phyloP scores from a whole-genome alignment of 352 stramenopile genomes.

The Phytophthora cryptogea region DNA sequence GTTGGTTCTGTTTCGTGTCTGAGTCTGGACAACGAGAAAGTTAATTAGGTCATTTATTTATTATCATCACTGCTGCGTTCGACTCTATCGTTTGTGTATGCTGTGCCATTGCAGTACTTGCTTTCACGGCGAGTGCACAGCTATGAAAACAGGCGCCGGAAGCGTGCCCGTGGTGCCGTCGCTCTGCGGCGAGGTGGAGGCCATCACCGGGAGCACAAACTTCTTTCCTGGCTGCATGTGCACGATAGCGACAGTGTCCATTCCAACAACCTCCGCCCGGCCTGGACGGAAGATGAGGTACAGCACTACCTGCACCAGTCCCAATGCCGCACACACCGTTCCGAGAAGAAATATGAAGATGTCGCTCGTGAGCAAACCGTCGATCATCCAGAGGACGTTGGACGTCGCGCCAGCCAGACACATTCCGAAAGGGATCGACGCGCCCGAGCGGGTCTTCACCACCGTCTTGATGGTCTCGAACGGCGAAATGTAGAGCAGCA shows the following conservation, averaged over 20 bases:
- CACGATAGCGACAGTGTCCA: conserved; percentile 1
- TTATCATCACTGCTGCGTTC: conserved; percentile 4
- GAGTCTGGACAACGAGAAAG: too few relatives aligned
- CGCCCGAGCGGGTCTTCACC: conserved; percentile 32
- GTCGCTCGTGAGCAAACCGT: conserved; percentile 40
- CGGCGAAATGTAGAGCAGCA: conserved; percentile 37
- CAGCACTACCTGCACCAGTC: conserved; percentile 29
- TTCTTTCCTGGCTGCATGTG: conserved; percentile 13
- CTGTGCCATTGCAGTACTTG: conserved; percentile 2
- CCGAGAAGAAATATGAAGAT: conserved; percentile 42
- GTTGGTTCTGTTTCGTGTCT: too few relatives aligned
- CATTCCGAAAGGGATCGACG: conserved; percentile 37
- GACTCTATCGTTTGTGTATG: conserved; percentile 3
- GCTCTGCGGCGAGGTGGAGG: conserved; percentile 6
- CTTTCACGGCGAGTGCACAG: conserved; percentile 22
- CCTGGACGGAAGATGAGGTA: conserved; percentile 34
- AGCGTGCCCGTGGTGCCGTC: neutral
- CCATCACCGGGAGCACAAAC: conserved; percentile 17
- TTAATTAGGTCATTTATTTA: conserved; percentile 10
- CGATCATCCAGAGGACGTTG: conserved; percentile 44
- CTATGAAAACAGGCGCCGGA: conserved; percentile 25
- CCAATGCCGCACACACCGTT: conserved; percentile 26
- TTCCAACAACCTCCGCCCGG: neutral
- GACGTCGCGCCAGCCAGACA: conserved; percentile 25
- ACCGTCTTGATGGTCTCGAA: conserved; percentile 37